Conservation (phyloP, 2,329 filamentous ascomycete genomes). For the Pseudogymnoascus sp. region DNA sequence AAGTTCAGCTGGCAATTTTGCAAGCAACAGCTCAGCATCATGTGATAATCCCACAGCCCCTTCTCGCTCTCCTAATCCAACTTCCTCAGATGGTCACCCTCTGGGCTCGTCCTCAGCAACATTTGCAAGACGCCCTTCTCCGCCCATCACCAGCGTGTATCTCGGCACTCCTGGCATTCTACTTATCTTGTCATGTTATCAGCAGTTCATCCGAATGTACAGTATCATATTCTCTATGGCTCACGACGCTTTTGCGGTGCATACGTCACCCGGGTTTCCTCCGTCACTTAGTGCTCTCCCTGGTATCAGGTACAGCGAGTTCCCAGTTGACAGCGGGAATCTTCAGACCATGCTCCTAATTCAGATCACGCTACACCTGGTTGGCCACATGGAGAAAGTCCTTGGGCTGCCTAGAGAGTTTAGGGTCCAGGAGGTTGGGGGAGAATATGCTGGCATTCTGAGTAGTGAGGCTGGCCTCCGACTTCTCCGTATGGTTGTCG, state of each 20-base stretch:
- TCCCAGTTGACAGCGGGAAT: background rate
- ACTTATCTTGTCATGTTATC: constrained; percentile 1
- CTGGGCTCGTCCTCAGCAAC: background rate
- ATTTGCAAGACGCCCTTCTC: background rate
- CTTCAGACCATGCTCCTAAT: constrained; percentile 4
- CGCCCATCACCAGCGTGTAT: background rate
- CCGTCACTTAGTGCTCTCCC: background rate
- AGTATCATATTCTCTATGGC: background rate
- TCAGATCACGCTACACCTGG: background rate
- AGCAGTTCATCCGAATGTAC: constrained; percentile 1
- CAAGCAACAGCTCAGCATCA: background rate
- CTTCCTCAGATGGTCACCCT: background rate
- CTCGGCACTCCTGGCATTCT: background rate
- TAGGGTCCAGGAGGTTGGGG: background rate
- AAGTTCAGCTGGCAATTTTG: background rate
- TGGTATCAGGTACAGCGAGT: constrained; percentile 1
- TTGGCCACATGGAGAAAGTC: background rate
- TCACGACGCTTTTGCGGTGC: background rate
- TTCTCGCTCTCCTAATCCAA: background rate
- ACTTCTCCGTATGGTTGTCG: background rate
- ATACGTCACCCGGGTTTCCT: background rate
- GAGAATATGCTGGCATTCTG: background rate
- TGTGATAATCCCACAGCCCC: background rate
- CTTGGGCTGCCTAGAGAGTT: background rate
- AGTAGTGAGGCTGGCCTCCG: constrained; percentile 1